These are phyloP conservation scores for Nakazawaea populi DNA, from an alignment of 805 yeast genomes.

Conservation along the genomic window DNA sequence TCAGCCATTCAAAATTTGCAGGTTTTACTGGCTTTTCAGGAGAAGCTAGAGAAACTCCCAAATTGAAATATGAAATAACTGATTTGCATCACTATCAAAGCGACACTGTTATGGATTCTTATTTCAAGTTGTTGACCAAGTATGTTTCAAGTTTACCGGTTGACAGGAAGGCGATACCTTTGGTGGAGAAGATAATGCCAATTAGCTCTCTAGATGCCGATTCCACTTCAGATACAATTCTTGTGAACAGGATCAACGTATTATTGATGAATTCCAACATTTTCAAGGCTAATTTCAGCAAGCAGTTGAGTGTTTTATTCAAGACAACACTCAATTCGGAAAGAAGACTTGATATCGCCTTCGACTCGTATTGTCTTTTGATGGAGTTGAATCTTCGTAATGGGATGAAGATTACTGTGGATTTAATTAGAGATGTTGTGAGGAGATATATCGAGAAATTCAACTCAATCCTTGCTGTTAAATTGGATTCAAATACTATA, in stretches of 20 bases:
- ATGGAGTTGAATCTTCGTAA: neutral
- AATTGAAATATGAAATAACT: neutral
- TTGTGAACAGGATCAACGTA: slow-evolving; percentile 24
- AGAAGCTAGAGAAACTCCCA: too few relatives aligned
- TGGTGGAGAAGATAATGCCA: slow-evolving; percentile 28
- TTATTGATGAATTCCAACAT: slow-evolving; percentile 22
- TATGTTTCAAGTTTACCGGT: slow-evolving; percentile 13
- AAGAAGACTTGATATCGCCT: neutral
- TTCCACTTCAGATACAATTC: slow-evolving; percentile 8
- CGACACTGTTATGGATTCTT: slow-evolving; percentile 26
- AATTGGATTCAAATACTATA: neutral
- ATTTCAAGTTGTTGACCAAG: slow-evolving; percentile 21
- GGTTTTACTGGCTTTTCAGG: neutral
- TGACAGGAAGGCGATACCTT: slow-evolving; percentile 12
- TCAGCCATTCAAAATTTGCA: slow-evolving; percentile 1
- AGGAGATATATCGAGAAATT: neutral
- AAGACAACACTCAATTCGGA: neutral
- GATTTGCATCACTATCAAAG: slow-evolving; percentile 11
- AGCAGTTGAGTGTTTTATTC: slow-evolving; percentile 4
- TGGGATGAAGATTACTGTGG: neutral
- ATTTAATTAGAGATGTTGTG: neutral
- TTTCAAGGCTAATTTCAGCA: slow-evolving; percentile 21
- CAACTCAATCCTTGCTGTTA: neutral
- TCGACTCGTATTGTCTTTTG: neutral
- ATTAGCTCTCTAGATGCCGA: slow-evolving; percentile 20